Percentiles rank a stretch among this genome's conserved stretches.
Evolutionary conservation across 2,329 filamentous ascomycete genomes (phyloP).

Genomic region (Alternaria panax): DNA sequence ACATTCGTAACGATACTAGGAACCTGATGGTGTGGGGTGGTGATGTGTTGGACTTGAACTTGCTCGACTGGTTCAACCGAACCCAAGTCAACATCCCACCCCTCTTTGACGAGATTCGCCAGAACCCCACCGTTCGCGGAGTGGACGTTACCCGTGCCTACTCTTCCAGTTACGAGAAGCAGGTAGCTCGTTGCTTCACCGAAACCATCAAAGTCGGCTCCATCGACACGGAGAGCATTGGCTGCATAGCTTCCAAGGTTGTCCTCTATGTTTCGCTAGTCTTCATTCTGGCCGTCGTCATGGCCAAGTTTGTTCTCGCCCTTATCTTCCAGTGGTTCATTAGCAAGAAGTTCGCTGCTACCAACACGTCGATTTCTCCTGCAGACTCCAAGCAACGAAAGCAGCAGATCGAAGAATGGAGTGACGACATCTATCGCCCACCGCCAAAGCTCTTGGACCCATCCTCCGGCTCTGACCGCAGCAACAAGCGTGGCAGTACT

Average conservation of each 20-base stretch:
- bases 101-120: constrained; percentile 80
- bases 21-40: constrained; percentile 96
- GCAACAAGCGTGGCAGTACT: constrained; percentile 79
- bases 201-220: constrained; percentile 96
- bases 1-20: constrained; percentile 85
- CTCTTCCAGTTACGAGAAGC: constrained; percentile 79
- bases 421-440: constrained; percentile 94
- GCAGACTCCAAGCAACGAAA: constrained; percentile 83
- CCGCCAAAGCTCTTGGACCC: constrained; percentile 82
- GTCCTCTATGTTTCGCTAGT: constrained; percentile 92
- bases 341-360: constrained; percentile 81
- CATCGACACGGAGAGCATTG: constrained; percentile 93
- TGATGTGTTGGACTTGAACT: constrained; percentile 86
- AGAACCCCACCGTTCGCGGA: constrained; percentile 75
- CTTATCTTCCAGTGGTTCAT: constrained; percentile 97
- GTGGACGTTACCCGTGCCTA: constrained; percentile 90
- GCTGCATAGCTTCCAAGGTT: constrained; percentile 96
- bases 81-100: constrained; percentile 77
- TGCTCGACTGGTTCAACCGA: constrained; percentile 89
- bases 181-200: constrained; percentile 83
- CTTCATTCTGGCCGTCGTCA: constrained; percentile 89
- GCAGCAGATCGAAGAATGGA: constrained; percentile 97
- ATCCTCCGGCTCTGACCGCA: constrained; percentile 69
- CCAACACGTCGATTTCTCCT: constrained; percentile 79
- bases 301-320: constrained; percentile 85